Evolutionary conservation across 345 rosid species (phyloP), one percentile per base, ranked within the genome.

Genomic region (Brassica juncea): DNA sequence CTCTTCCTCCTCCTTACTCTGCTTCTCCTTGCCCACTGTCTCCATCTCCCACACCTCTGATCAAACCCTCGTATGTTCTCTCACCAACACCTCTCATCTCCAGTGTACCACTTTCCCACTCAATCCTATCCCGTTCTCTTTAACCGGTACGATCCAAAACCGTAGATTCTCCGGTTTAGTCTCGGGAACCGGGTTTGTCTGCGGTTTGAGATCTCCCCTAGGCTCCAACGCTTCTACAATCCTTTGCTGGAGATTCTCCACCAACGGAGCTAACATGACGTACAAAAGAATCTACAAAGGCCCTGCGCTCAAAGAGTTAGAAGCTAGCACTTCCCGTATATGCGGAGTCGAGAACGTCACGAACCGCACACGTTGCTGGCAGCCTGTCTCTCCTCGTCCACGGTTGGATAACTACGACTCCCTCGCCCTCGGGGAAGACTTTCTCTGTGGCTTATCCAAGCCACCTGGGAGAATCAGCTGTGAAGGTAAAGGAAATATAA

Each of bases 181-280:
- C 8, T 86, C 89, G 2, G 95, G 97, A 28, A 84, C 88, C n/a
- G 88, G 95, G 1, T 91, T 90, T 67, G 12, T 91, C 0, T 90
- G 94, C 25, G 88, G 75, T 6, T 61, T 93, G 68, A 81, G 19
- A 32, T 25, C 84, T 0, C 52, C 34, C 2, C 2, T 73, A 8
- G 28, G 63, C 63, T 58, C 85, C 0, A 21, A 84, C 23, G 10
- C 34, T 70, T 90, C 94, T 2, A 58, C 21, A 4, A 3, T 93
- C 42, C 58, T 64, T 42, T 87, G 94, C 73, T 90, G 91, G 93
- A 88, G 97, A 77, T 91, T 86, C 74, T 84, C 86, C 0, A 67
- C 28, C 57, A 71, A 83, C 11, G 84, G 86, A 61, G 54, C 77
- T 7, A 25, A 27, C 11, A 30, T 49, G 67, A 0, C 12, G 2